Conservation (phyloP, 352 stramenopile species). For the Phytophthora agathidicida region DNA sequence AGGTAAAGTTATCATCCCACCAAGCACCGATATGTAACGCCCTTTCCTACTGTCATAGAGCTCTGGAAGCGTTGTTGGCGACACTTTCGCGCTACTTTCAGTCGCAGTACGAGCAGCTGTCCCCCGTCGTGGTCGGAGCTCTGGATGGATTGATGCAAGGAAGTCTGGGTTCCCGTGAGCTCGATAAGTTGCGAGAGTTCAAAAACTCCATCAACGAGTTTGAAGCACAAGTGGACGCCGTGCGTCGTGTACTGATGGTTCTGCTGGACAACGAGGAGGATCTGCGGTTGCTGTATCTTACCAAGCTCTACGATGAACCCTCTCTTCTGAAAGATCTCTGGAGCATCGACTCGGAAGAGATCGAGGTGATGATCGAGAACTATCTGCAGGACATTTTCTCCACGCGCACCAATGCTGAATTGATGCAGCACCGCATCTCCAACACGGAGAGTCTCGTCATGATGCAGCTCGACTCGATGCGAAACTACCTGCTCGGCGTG, state of each 20-base stretch:
- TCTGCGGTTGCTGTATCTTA: slow-evolving; percentile 66
- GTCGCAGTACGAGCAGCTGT: slow-evolving; percentile 46
- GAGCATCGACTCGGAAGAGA: slow-evolving; percentile 63
- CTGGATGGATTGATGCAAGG: slow-evolving; percentile 58
- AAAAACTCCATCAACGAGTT: slow-evolving; percentile 86
- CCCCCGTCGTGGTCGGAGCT: slow-evolving; percentile 47
- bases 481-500: slow-evolving; percentile 65
- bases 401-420: slow-evolving; percentile 64
- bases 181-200: slow-evolving; percentile 68
- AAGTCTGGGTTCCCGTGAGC: slow-evolving; percentile 47
- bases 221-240: slow-evolving; percentile 60
- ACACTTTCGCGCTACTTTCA: slow-evolving; percentile 68
- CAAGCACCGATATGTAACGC: neutral
- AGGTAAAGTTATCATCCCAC: slow-evolving; percentile 21
- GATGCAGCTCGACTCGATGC: slow-evolving; percentile 72
- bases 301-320: slow-evolving; percentile 49
- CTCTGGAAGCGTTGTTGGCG: slow-evolving; percentile 56
- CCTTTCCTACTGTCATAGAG: slow-evolving; percentile 19
- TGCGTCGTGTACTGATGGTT: slow-evolving; percentile 71
- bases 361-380: slow-evolving; percentile 61
- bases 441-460: slow-evolving; percentile 79
- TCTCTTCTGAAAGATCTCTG: slow-evolving; percentile 38
- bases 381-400: slow-evolving; percentile 74
- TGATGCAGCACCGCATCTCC: slow-evolving; percentile 74
- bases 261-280: slow-evolving; percentile 78